These are phyloP conservation scores for Scenedesmus sp. DNA, from an alignment of 163 green algal species.

Conservation along the genomic window DNA sequence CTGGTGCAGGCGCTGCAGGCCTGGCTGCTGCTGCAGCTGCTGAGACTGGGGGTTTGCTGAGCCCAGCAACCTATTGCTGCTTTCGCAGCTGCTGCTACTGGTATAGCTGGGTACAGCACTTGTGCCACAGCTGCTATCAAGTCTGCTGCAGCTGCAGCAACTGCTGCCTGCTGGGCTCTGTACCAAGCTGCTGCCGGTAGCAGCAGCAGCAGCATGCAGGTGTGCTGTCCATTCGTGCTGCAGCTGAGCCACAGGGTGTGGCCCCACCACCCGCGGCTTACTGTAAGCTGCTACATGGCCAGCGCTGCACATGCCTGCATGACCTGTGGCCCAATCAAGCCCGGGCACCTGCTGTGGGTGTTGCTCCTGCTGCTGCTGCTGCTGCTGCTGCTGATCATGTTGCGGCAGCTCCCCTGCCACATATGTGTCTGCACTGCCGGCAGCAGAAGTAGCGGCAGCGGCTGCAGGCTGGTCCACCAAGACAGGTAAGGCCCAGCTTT, in stretches of 20 bases:
- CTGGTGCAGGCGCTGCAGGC: conserved; percentile 12
- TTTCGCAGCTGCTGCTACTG: neutral
- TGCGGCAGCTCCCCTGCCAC: neutral
- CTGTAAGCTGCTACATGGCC: neutral
- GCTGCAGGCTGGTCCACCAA: neutral
- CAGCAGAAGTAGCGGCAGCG: neutral
- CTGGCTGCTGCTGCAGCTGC: neutral
- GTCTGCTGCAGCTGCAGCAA: neutral
- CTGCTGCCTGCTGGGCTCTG: neutral
- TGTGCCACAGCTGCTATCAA: neutral
- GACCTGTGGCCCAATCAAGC: no score
- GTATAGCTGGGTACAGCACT: neutral
- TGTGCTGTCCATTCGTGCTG: conserved; percentile 25
- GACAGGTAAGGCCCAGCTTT: neutral
- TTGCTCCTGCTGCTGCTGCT: neutral
- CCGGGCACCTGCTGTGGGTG: neutral
- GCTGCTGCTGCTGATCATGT: neutral
- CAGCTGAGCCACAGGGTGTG: neutral
- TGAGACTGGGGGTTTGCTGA: neutral
- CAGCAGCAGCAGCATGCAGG: conserved; percentile 6
- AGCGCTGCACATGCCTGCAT: neutral
- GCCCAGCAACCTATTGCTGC: neutral
- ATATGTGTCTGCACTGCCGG: neutral
- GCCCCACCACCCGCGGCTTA: neutral
- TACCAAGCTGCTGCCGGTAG: neutral